These are phyloP conservation scores for Lachnellula arida DNA, from an alignment of 2,329 filamentous ascomycete species.

Conservation along the genomic window DNA sequence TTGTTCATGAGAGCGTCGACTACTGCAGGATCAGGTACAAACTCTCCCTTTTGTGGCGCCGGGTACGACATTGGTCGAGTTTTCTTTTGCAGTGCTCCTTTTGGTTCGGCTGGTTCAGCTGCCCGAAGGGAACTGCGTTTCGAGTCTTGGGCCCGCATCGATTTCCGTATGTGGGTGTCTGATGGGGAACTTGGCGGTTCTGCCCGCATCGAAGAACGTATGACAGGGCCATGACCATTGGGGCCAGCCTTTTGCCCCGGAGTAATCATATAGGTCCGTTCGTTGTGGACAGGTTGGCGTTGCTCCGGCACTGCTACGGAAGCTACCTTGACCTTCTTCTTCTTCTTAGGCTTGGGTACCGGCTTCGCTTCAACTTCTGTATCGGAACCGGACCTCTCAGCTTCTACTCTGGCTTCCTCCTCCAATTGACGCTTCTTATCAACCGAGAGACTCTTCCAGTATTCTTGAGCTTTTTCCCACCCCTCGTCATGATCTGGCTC, in stretches of 20 bases:
- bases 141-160: conserved; percentile 25
- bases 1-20: conserved; percentile 21
- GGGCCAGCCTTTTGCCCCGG: conserved; percentile 29
- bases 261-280: conserved; percentile 38
- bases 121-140: conserved; percentile 24
- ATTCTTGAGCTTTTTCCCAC: conserved; percentile 65
- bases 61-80: conserved; percentile 29
- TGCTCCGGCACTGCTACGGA: conserved; percentile 11
- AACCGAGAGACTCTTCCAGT: conserved; percentile 62
- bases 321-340: conserved; percentile 18
- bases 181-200: conserved; percentile 22
- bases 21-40: conserved; percentile 14
- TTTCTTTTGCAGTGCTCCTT: conserved; percentile 34
- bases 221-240: conserved; percentile 25
- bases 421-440: conserved; percentile 57
- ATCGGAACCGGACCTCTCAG: conserved; percentile 39
- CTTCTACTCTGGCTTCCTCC: conserved; percentile 45
- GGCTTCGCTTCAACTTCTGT: conserved; percentile 37
- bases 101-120: conserved; percentile 13
- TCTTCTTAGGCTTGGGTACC: conserved; percentile 25
- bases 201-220: conserved; percentile 46
- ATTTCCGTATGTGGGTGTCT: conserved; percentile 29
- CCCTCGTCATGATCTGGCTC: conserved; percentile 25
- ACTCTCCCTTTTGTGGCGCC: conserved; percentile 2
- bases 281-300: conserved; percentile 25